Conservation (phyloP, 805 yeast genomes). For the Blastobotrys robertii region DNA sequence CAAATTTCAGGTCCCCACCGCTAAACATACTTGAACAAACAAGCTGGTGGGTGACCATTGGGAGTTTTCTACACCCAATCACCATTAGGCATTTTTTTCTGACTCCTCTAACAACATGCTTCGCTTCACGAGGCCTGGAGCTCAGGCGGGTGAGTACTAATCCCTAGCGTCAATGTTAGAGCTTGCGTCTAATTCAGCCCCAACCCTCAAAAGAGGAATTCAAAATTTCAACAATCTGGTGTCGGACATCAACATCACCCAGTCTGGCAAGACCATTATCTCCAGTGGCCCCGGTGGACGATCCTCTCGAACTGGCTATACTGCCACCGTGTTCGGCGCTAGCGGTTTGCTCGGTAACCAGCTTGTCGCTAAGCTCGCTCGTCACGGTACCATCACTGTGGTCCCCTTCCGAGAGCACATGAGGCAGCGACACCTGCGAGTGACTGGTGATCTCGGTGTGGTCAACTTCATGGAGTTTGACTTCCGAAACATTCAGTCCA, state of each 20-base stretch:
- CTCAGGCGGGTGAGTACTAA: no score
- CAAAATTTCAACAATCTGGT: slow-evolving; percentile 32
- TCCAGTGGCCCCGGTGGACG: slow-evolving; percentile 69
- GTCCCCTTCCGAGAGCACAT: slow-evolving; percentile 77
- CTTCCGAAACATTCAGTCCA: slow-evolving; percentile 62
- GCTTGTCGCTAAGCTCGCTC: slow-evolving; percentile 60
- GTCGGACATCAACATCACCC: slow-evolving; percentile 54
- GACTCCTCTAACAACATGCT: no score
- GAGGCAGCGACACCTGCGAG: slow-evolving; percentile 68
- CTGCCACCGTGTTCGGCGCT: slow-evolving; percentile 82
- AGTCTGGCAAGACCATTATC: slow-evolving; percentile 62
- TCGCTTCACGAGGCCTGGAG: no score
- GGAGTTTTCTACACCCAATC: no score
- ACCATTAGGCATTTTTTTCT: no score
- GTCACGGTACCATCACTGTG: slow-evolving; percentile 69
- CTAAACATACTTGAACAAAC: neutral
- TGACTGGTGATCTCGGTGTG: slow-evolving; percentile 80
- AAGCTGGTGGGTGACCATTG: neutral
- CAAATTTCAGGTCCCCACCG: no score
- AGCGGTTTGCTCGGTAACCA: slow-evolving; percentile 72
- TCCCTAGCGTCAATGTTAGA: no score
- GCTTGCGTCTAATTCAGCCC: neutral
- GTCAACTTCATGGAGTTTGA: slow-evolving; percentile 78
- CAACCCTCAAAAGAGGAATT: slow-evolving; percentile 14
- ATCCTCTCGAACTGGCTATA: slow-evolving; percentile 78